Evolutionary conservation across 169 alveolate species (phyloP).

Genomic region (Plasmodium reichenowi): DNA sequence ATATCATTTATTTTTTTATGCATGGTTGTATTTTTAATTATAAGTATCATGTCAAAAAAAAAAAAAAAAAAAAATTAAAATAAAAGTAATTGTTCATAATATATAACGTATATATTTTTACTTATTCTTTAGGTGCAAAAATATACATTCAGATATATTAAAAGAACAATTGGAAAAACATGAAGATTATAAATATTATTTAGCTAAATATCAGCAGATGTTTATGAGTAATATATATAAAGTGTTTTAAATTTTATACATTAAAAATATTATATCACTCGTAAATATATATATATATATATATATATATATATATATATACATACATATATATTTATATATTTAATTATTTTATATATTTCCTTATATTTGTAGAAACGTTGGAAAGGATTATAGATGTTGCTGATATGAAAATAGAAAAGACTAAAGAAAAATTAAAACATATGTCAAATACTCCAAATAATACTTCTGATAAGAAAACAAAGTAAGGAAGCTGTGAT

Average conservation of each 20-base stretch:
- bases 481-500: constrained; percentile 43
- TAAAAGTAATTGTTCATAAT: not conserved
- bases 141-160: constrained; percentile 60
- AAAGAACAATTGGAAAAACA: constrained; percentile 58
- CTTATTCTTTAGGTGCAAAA: constrained; percentile 53
- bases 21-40: too few species aligned
- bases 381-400: constrained; percentile 39
- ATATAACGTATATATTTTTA: too few species aligned
- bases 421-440: constrained; percentile 53
- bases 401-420: constrained; percentile 63
- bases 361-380: constrained; percentile 17
- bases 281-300: not conserved
- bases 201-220: constrained; percentile 58
- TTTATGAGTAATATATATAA: constrained; percentile 71
- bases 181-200: constrained; percentile 66
- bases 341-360: constrained; percentile 7
- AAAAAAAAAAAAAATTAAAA: not conserved
- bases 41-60: not conserved
- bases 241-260: too few species aligned
- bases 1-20: too few species aligned
- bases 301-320: not conserved
- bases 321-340: not conserved
- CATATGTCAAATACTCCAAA: constrained; percentile 71
- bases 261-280: not conserved
- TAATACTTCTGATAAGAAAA: constrained; percentile 76